Evolutionary conservation across 768 basidiomycete genomes (phyloP).

Genomic region (Podaxis carcinomalis): DNA sequence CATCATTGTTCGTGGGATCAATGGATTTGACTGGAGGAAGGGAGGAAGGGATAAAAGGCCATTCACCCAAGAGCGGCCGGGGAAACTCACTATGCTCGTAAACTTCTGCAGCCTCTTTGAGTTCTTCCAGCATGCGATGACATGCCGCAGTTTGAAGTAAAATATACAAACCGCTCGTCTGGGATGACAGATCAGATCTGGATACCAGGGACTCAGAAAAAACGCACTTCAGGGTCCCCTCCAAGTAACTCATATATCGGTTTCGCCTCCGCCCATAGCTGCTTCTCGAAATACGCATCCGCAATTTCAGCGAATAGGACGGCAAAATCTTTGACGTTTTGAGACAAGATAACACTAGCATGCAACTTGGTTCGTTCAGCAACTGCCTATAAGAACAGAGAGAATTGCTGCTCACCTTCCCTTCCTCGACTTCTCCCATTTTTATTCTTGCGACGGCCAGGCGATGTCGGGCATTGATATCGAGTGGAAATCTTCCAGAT

Average conservation of each 20-base stretch:
- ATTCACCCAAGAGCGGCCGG: not conserved
- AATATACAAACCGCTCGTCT: slow-evolving; percentile 74
- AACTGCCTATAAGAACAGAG: not conserved
- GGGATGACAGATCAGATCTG: not conserved
- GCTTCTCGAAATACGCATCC: slow-evolving; percentile 75
- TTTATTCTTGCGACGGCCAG: slow-evolving; percentile 80
- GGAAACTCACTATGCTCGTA: slow-evolving; percentile 73
- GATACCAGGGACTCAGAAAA: not conserved
- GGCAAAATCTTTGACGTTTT: slow-evolving; percentile 75
- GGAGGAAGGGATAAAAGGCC: not conserved
- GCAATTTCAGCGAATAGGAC: slow-evolving; percentile 81
- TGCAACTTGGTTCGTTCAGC: slow-evolving; percentile 52
- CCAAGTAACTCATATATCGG: slow-evolving; percentile 79
- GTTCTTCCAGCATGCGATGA: slow-evolving; percentile 69
- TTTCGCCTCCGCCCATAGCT: slow-evolving; percentile 73
- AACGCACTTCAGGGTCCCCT: slow-evolving; percentile 62
- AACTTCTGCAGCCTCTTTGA: slow-evolving; percentile 75
- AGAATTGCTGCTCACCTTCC: slow-evolving; percentile 49
- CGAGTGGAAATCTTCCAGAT: slow-evolving; percentile 43
- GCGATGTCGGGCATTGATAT: slow-evolving; percentile 77
- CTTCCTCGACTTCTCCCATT: slow-evolving; percentile 76
- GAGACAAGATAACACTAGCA: slow-evolving; percentile 60
- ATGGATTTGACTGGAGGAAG: slow-evolving; percentile 55
- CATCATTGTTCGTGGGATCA: slow-evolving; percentile 74
- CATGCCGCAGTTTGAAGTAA: slow-evolving; percentile 80